Evolutionary conservation across 169 alveolate species (phyloP), one percentile per base, ranked within the genome.

Genomic region (Eimeria sp.): DNA sequence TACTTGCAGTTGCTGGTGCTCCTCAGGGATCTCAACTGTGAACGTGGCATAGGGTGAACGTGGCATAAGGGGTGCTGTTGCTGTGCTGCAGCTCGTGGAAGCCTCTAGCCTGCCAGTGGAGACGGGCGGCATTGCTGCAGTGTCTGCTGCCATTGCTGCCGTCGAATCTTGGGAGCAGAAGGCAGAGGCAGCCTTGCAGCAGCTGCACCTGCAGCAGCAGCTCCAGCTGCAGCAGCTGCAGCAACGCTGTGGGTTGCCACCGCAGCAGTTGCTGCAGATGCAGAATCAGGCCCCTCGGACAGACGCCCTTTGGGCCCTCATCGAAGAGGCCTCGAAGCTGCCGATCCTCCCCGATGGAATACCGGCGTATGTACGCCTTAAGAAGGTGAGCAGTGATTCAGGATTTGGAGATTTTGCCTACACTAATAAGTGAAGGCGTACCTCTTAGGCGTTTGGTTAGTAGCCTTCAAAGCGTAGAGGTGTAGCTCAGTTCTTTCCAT

Each of bases 171-270:
- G 89, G 89, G 67, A 80, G 27, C 89, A 80, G 49, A 80, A 80
- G 89, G 89, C 89, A 49, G 89, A 80, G 89, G 89, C 72, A 72
- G 89, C 89, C 47, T 27, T 80, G 89, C 89, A 80, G 72, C 89
- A 80, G 70, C 72, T 80, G 89, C 89, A 80, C 49, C 72, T 80
- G 89, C 89, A 80, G 89, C 89, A 80, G 89, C 89, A 80, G 72
- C 89, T 80, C 14, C 89, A 80, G 51, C 89, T 80, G 72, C 89
- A 80, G 89, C 89, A 80, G 65, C 72, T 80, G 72, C 89, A 80
- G 89, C 89, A 80, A 45, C 89, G 89, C 25, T 51, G 89, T 49
- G 89, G 89, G n/a, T n/a, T 80, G 89, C 72, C 89, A 7, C 72
- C 89, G 49, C 89, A 80, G 89, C 89, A 47, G 89, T 54, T 80